These are phyloP conservation scores for Ogataea methylovora DNA, from an alignment of 805 yeast genomes.

Conservation along the genomic window DNA sequence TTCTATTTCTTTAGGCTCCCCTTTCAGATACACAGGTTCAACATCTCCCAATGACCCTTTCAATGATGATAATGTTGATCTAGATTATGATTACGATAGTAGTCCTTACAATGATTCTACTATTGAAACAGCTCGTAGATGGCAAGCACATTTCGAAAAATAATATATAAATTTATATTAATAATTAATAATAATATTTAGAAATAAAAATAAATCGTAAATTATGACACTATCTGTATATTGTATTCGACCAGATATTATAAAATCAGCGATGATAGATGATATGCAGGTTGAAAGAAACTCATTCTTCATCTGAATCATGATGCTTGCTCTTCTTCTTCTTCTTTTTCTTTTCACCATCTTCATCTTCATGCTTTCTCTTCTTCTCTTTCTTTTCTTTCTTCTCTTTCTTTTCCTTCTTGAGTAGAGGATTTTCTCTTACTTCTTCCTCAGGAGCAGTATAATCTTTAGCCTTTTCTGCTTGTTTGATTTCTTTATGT, in stretches of 20 bases:
- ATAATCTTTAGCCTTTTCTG: conserved; percentile 69
- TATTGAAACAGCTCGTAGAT: conserved; percentile 9
- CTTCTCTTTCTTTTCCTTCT: conserved; percentile 22
- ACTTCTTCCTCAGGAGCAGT: conserved; percentile 75
- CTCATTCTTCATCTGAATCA: conserved; percentile 1
- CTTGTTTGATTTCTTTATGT: conserved; percentile 54
- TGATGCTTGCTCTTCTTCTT: conserved; percentile 8
- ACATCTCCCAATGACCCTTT: no score
- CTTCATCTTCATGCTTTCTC: conserved; percentile 20
- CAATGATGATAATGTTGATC: no score
- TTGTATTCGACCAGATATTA: background rate
- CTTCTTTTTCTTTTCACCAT: conserved; percentile 22
- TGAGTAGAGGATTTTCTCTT: conserved; percentile 27
- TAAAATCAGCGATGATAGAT: background rate
- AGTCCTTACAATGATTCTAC: conserved; percentile 9
- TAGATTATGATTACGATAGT: background rate
- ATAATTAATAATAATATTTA: no score
- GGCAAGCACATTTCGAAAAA: conserved; percentile 8
- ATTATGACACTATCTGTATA: background rate
- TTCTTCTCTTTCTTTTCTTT: conserved; percentile 17
- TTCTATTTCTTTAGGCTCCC: no score
- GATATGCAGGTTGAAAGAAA: background rate
- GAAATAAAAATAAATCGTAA: background rate
- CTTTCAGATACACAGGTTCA: no score
- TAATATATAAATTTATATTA: background rate